These are phyloP conservation scores for Lasiosphaeriaceae sp. DNA, from an alignment of 495 filamentous ascomycete genomes.

Conservation along the genomic window DNA sequence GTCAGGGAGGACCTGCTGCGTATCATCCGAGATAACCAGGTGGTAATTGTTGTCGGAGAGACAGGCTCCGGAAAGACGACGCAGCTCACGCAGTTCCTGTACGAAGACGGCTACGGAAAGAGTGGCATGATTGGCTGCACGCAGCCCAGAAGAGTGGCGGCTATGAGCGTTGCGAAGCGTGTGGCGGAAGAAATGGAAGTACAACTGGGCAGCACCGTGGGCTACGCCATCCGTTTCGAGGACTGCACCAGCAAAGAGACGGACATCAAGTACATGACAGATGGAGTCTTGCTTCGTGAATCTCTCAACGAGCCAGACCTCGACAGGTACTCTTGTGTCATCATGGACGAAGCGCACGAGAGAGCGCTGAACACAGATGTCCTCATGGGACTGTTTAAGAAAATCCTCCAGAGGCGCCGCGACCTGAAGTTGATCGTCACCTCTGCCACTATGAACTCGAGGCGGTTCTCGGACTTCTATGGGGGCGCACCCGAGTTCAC, in stretches of 20 bases:
- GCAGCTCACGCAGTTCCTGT: conserved; percentile 90
- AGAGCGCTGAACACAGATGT: conserved; percentile 96
- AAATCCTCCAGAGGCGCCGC: conserved; percentile 82
- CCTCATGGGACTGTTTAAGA: conserved; percentile 95
- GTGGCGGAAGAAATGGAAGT: conserved; percentile 99
- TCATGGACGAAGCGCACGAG: conserved; percentile 99
- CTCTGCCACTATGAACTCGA: conserved; percentile 97
- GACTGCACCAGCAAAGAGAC: conserved; percentile 96
- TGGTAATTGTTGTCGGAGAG: conserved; percentile 93
- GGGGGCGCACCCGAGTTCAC: conserved; percentile 97
- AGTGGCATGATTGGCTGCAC: conserved; percentile 91
- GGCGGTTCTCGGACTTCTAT: conserved; percentile 93
- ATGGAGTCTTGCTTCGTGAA: conserved; percentile 92
- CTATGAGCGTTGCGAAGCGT: conserved; percentile 98
- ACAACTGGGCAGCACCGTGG: conserved; percentile 81
- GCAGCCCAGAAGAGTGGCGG: conserved; percentile 89
- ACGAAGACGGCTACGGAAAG: conserved; percentile 89
- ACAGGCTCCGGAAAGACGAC: conserved; percentile 97
- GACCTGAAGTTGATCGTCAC: conserved; percentile 98
- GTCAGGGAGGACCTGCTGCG: conserved; percentile 93
- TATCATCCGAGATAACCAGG: conserved; percentile 95
- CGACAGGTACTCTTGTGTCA: conserved; percentile 96
- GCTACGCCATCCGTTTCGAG: conserved; percentile 98
- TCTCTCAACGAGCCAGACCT: conserved; percentile 88
- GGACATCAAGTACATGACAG: conserved; percentile 98